phyloP scores from a whole-genome alignment of 331 rosid genomes.

The Malus hybrid region DNA sequence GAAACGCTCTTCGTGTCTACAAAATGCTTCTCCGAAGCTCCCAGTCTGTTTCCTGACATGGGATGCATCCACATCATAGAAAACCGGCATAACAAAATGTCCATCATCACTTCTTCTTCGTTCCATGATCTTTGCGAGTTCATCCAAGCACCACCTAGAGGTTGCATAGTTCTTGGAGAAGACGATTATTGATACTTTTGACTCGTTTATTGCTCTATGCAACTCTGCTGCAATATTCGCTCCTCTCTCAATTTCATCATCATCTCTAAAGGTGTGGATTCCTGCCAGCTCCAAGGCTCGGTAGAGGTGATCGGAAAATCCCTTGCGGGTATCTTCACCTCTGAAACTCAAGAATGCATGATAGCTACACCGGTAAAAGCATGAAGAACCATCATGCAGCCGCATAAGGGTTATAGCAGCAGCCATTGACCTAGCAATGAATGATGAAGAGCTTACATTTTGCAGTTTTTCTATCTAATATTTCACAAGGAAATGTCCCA shows the following conservation, averaged over 20 bases:
- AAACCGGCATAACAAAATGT: background rate
- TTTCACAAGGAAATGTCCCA: no score
- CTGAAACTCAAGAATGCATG: no score
- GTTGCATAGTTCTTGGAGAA: background rate
- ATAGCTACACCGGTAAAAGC: no score
- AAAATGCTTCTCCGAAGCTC: background rate
- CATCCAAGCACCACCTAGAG: background rate
- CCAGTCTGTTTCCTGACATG: background rate
- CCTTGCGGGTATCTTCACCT: no score
- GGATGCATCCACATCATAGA: background rate
- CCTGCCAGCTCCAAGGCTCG: no score
- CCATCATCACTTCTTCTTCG: background rate
- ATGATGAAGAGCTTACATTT: no score
- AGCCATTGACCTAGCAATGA: background rate
- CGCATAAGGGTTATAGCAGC: background rate
- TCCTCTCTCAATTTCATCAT: conserved; percentile 2
- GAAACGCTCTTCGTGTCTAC: background rate
- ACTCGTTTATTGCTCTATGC: background rate
- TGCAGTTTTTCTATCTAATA: no score
- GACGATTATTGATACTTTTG: background rate
- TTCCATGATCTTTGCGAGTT: background rate
- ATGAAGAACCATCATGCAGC: background rate
- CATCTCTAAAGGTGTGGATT: background rate
- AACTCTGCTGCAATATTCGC: background rate
- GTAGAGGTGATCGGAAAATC: no score